Conservation (phyloP, 169 alveolate genomes). For the Sarcocystis neurona region DNA sequence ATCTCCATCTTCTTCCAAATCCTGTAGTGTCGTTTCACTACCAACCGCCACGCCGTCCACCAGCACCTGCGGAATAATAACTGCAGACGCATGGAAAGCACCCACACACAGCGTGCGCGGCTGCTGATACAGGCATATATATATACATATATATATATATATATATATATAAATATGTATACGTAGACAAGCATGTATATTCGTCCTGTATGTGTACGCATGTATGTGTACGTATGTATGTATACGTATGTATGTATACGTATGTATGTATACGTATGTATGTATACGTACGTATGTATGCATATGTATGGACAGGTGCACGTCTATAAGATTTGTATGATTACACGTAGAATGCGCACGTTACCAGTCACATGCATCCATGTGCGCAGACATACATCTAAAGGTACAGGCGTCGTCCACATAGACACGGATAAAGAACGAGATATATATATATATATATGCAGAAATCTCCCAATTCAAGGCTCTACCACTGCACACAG, state of each 20-base stretch:
- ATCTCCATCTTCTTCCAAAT: constrained; percentile 88
- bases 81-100: constrained; percentile 32
- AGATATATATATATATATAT: no score
- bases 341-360: no score
- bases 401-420: no score
- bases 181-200: neutral
- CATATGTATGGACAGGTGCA: neutral
- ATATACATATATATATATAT: neutral
- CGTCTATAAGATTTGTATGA: no score
- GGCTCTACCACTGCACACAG: no score
- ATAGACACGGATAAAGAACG: no score
- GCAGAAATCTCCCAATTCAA: no score
- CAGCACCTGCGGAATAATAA: constrained; percentile 81
- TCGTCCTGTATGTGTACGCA: neutral
- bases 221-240: neutral
- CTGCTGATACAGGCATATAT: neutral
- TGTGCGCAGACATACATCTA: no score
- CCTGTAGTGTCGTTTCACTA: constrained; percentile 78
- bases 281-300: neutral
- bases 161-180: neutral
- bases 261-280: neutral
- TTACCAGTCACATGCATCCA: no score
- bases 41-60: constrained; percentile 85
- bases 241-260: neutral
- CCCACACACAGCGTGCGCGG: neutral